Evolutionary conservation across 2,329 filamentous ascomycete genomes (phyloP).

Genomic region (Colletotrichum eleusines): DNA sequence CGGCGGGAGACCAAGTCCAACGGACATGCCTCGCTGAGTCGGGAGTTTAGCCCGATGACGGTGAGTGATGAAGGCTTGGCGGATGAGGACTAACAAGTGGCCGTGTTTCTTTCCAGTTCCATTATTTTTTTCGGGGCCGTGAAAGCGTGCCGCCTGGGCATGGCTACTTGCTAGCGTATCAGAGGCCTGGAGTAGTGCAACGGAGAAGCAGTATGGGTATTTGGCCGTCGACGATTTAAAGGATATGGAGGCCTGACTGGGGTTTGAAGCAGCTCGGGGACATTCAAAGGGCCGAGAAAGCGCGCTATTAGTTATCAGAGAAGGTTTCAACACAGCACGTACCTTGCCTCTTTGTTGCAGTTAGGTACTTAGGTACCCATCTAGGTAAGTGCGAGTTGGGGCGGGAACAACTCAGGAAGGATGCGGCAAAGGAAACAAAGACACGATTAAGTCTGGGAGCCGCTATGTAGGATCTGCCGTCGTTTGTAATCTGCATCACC

Average conservation of each 20-base stretch:
- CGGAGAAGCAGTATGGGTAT: not conserved
- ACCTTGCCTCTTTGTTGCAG: not conserved
- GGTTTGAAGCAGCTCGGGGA: not conserved
- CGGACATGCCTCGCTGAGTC: constrained; percentile 2
- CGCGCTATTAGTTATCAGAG: constrained; percentile 31
- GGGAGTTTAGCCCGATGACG: not conserved
- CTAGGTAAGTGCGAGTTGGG: not conserved
- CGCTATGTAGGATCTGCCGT: constrained; percentile 16
- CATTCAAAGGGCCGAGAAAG: constrained; percentile 18
- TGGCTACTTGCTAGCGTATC: not conserved
- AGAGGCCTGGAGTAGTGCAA: not conserved
- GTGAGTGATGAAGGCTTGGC: constrained; percentile 17
- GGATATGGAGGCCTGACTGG: constrained; percentile 8
- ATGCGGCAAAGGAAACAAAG: constrained; percentile 10
- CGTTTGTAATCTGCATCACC: constrained; percentile 3
- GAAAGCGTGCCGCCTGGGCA: constrained; percentile 4
- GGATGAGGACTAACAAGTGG: not conserved
- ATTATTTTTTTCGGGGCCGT: constrained; percentile 26
- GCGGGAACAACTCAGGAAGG: constrained; percentile 3
- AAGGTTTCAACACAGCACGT: not conserved
- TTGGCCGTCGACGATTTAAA: not conserved
- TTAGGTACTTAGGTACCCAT: no score
- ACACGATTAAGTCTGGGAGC: not conserved
- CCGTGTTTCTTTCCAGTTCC: not conserved
- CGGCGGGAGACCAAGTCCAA: no score